These are phyloP conservation scores for Trypanosoma theileri DNA, from an alignment of 208 protist species.

Conservation along the genomic window DNA sequence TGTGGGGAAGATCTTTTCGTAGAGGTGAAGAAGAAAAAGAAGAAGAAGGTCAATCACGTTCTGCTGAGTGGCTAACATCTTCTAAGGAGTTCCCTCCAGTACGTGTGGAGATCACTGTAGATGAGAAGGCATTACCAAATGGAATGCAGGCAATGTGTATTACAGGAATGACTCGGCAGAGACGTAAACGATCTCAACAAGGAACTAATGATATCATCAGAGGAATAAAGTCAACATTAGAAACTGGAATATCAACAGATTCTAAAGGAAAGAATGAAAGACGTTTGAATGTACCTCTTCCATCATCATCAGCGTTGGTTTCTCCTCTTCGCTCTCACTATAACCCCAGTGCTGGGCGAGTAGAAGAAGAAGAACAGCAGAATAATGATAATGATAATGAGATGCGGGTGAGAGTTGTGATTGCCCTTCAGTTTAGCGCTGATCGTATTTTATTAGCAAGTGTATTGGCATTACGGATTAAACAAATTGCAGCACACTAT, in stretches of 20 bases:
- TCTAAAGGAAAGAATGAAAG: neutral
- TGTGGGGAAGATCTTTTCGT: too few species aligned
- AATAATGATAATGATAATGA: neutral
- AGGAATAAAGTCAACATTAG: neutral
- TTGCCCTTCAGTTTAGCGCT: constrained; percentile 16
- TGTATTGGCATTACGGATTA: constrained; percentile 11
- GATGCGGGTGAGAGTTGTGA: neutral
- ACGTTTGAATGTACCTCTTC: too few species aligned
- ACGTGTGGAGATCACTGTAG: constrained; percentile 10
- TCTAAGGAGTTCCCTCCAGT: neutral
- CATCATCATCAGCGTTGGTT: too few species aligned
- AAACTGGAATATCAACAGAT: neutral
- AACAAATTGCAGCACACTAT: constrained; percentile 16
- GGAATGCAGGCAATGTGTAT: constrained; percentile 14
- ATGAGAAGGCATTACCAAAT: neutral
- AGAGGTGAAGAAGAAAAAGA: too few species aligned
- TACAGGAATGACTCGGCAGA: neutral
- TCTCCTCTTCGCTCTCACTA: neutral
- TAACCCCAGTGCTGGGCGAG: neutral
- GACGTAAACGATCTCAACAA: neutral
- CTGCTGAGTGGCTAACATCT: too few species aligned
- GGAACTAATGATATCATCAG: too few species aligned
- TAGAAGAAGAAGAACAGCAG: neutral
- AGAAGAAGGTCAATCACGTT: too few species aligned
- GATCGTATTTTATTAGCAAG: constrained; percentile 3